These are phyloP conservation scores for Suillus clintonianus DNA, from an alignment of 768 basidiomycete species.

Conservation along the genomic window DNA sequence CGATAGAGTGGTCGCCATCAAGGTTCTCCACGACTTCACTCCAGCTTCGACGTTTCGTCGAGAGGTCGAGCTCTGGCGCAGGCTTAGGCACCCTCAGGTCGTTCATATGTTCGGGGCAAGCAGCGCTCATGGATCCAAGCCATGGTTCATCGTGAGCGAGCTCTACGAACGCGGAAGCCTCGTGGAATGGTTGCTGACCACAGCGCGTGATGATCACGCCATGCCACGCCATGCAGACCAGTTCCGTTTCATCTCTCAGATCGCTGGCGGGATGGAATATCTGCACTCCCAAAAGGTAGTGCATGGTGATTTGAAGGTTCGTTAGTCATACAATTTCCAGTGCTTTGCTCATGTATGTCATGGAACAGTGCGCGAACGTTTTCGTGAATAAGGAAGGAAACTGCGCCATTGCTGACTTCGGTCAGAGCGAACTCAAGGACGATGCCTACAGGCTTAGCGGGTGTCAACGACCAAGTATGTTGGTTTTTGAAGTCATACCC, in stretches of 20 bases:
- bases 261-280: slow-evolving; percentile 82
- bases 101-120: slow-evolving; percentile 78
- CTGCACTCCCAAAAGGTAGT: slow-evolving; percentile 67
- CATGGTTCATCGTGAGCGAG: slow-evolving; percentile 81
- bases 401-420: slow-evolving; percentile 83
- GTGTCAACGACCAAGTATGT: slow-evolving; percentile 47
- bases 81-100: slow-evolving; percentile 67
- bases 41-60: slow-evolving; percentile 65
- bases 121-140: slow-evolving; percentile 64
- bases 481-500: background rate
- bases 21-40: slow-evolving; percentile 65
- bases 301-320: slow-evolving; percentile 82
- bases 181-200: slow-evolving; percentile 53
- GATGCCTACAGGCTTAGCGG: slow-evolving; percentile 68
- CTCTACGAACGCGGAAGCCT: slow-evolving; percentile 70
- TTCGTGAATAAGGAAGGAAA: slow-evolving; percentile 65
- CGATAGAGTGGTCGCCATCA: slow-evolving; percentile 65
- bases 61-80: slow-evolving; percentile 74
- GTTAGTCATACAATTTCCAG: slow-evolving; percentile 10
- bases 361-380: slow-evolving; percentile 64
- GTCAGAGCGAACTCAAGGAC: slow-evolving; percentile 76
- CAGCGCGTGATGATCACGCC: slow-evolving; percentile 4
- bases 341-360: background rate
- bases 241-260: slow-evolving; percentile 67
- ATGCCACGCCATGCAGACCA: slow-evolving; percentile 34